Conservation (phyloP, 495 filamentous ascomycete species). For the Penicillium roqueforti region DNA sequence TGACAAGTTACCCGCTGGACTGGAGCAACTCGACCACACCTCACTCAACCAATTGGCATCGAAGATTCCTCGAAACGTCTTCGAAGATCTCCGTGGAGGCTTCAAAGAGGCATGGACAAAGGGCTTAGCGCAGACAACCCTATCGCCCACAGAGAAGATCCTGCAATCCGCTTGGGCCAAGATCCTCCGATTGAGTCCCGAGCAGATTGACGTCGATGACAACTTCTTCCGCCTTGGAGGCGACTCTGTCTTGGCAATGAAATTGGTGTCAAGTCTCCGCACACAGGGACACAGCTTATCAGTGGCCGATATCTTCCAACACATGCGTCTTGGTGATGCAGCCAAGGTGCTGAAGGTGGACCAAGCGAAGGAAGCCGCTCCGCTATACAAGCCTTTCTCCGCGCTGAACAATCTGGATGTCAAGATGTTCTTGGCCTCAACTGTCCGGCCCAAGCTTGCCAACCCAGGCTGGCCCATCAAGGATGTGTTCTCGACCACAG, state of each 20-base stretch:
- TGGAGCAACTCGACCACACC: conserved; percentile 22
- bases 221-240: conserved; percentile 48
- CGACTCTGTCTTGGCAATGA: conserved; percentile 47
- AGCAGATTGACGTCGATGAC: conserved; percentile 40
- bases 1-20: conserved; percentile 23
- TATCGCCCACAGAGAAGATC: conserved; percentile 33
- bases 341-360: conserved; percentile 30
- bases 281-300: conserved; percentile 30
- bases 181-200: conserved; percentile 33
- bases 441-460: conserved; percentile 28
- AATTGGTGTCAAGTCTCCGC: conserved; percentile 37
- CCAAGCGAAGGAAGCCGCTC: conserved; percentile 11
- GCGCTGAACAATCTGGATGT: conserved; percentile 31
- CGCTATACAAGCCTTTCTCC: conserved; percentile 34
- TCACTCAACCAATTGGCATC: conserved; percentile 27
- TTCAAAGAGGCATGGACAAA: conserved; percentile 26
- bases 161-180: conserved; percentile 45
- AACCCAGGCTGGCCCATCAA: conserved; percentile 29
- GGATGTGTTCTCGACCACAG: conserved; percentile 32
- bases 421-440: conserved; percentile 23
- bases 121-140: conserved; percentile 14
- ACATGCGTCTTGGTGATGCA: conserved; percentile 40
- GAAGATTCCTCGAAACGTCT: conserved; percentile 15
- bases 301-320: conserved; percentile 47
- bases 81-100: conserved; percentile 19